phyloP scores from a whole-genome alignment of 164 flowering plant species.

The Vitis rupestris region DNA sequence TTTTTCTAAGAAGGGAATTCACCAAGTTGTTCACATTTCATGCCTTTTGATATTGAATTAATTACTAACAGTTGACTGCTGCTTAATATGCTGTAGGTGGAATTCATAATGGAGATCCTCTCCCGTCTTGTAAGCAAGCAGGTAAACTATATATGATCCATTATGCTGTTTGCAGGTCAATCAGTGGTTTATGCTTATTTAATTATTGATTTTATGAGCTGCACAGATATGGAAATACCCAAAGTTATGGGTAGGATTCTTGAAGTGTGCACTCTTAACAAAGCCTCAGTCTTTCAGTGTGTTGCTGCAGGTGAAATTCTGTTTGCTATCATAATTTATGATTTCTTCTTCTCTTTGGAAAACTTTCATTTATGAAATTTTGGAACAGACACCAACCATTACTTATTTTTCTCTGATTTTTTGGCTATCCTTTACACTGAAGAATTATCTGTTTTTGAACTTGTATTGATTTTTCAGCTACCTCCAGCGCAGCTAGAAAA shows the following conservation, averaged over 20 bases:
- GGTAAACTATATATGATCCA: slow-evolving; percentile 35
- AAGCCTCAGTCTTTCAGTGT: slow-evolving; percentile 89
- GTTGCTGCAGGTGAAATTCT: slow-evolving; percentile 71
- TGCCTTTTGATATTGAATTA: neutral
- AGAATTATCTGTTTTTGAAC: neutral
- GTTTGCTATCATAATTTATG: neutral
- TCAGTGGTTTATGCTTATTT: slow-evolving; percentile 5
- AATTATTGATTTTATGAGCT: slow-evolving; percentile 3
- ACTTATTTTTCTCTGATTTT: too few species aligned
- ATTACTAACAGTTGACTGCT: neutral
- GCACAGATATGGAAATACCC: slow-evolving; percentile 97
- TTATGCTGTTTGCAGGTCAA: slow-evolving; percentile 5
- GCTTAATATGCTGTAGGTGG: slow-evolving; percentile 54
- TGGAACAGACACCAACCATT: neutral
- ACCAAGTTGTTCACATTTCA: neutral
- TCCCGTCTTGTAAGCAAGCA: slow-evolving; percentile 94
- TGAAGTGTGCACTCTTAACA: slow-evolving; percentile 83
- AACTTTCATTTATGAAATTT: neutral
- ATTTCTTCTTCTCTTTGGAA: neutral
- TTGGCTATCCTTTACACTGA: too few species aligned
- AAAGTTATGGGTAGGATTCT: slow-evolving; percentile 95
- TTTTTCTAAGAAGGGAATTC: too few species aligned
- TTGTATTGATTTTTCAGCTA: slow-evolving; percentile 45
- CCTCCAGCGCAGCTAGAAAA: slow-evolving; percentile 88
- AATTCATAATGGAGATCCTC: slow-evolving; percentile 88